A percentile compares a stretch with the other conserved stretches of the same genome.
Evolutionary conservation across 306 rosid genomes (phyloP).

Genomic region (Begonia masoniana): DNA sequence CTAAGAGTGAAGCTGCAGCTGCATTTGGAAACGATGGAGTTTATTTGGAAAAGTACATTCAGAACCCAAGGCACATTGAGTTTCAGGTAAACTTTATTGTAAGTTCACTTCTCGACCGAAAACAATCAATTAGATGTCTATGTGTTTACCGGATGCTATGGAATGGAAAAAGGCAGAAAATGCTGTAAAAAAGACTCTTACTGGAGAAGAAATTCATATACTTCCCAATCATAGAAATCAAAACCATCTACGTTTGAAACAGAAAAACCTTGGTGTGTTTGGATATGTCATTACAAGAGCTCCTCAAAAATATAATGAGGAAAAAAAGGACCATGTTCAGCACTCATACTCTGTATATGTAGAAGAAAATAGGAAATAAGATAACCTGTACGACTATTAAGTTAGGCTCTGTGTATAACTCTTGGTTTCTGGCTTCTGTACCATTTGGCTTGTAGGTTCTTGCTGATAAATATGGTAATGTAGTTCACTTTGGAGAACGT

Average conservation of each 20-base stretch:
- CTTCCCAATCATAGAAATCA: no score
- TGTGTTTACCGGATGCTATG: no score
- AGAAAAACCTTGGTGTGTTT: no score
- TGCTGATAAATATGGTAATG: conserved; percentile 86
- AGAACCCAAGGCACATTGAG: conserved; percentile 97
- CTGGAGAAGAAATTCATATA: no score
- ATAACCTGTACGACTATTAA: neutral
- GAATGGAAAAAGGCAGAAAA: no score
- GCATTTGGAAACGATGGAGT: conserved; percentile 99
- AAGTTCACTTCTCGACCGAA: no score
- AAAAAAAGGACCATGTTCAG: neutral
- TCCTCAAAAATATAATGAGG: neutral
- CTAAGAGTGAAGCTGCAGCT: conserved; percentile 97
- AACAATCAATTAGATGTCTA: no score
- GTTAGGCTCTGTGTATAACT: neutral
- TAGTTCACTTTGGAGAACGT: conserved; percentile 97
- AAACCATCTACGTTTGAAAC: no score
- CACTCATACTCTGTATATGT: neutral
- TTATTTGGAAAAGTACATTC: conserved; percentile 90
- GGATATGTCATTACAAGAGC: no score
- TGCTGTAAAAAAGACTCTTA: no score
- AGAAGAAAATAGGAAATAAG: neutral
- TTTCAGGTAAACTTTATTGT: conserved; percentile 47
- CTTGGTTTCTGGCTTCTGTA: conserved; percentile 10
- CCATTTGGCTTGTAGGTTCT: conserved; percentile 57